A percentile compares a stretch with the other conserved stretches of the same genome.
Evolutionary conservation across 2,329 filamentous ascomycete genomes (phyloP).

Genomic region (Plectosphaerella plurivora): DNA sequence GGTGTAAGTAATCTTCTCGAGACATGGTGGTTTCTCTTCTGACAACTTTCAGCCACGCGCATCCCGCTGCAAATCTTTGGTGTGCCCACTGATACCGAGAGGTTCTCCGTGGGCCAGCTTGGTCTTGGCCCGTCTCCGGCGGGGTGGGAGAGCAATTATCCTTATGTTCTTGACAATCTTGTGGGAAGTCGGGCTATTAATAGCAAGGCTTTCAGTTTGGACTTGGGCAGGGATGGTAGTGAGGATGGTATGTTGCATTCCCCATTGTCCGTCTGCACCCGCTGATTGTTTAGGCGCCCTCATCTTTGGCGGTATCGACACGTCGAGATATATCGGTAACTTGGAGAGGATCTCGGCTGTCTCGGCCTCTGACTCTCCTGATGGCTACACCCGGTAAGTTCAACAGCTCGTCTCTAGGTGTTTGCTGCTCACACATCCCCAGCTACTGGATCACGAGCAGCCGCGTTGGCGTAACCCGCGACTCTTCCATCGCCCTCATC

Average conservation of each 20-base stretch:
- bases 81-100: conserved; percentile 25
- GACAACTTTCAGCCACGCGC: conserved; percentile 16
- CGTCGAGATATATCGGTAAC: not conserved
- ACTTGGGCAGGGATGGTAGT: not conserved
- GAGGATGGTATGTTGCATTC: not conserved
- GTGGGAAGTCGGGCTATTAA: conserved; percentile 27
- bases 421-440: not conserved
- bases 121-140: conserved; percentile 26
- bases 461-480: conserved; percentile 3
- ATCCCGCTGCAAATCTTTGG: conserved; percentile 28
- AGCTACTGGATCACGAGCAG: conserved; percentile 8
- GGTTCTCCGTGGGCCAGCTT: conserved; percentile 24
- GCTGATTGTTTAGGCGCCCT: not conserved
- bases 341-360: not conserved
- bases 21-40: conserved; percentile 1
- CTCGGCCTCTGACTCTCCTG: conserved; percentile 17
- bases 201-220: conserved; percentile 24
- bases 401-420: accelerated
- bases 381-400: conserved; percentile 20
- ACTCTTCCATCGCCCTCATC: not conserved
- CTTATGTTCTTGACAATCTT: conserved; percentile 28
- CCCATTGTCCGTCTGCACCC: not conserved
- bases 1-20: conserved; percentile 19
- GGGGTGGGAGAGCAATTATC: conserved; percentile 29
- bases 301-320: conserved; percentile 1